phyloP scores from a whole-genome alignment of 169 alveolate species.

The Fabrea salina region DNA sequence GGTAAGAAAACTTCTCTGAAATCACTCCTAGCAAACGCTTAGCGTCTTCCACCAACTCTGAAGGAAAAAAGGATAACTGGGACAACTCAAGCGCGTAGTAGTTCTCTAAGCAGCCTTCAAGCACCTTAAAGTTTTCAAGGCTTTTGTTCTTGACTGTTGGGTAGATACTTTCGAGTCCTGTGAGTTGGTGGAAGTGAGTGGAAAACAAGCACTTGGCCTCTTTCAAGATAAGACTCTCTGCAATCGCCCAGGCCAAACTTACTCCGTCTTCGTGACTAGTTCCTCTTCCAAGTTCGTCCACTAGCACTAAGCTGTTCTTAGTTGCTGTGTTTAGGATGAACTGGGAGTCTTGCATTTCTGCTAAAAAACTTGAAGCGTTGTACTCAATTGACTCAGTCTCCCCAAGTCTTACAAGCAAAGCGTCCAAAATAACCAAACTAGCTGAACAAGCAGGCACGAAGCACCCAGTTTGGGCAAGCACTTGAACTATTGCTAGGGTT shows the following conservation, averaged over 20 bases:
- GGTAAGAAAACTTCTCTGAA: neutral
- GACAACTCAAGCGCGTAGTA: neutral
- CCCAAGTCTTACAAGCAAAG: conserved; percentile 6
- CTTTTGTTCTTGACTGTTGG: neutral
- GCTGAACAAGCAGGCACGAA: conserved; percentile 43
- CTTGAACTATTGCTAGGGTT: conserved; percentile 43
- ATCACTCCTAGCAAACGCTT: neutral
- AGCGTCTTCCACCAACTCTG: neutral
- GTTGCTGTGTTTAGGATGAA: neutral
- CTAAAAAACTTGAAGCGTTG: neutral
- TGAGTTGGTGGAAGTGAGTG: conserved; percentile 18
- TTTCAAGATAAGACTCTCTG: neutral
- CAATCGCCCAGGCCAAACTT: conserved; percentile 20
- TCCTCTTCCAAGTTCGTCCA: conserved; percentile 34
- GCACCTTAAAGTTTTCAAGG: neutral
- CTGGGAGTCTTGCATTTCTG: conserved; percentile 20
- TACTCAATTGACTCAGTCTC: conserved; percentile 18
- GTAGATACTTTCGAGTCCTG: neutral
- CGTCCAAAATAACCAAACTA: neutral
- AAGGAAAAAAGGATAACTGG: neutral
- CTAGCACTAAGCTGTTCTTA: neutral
- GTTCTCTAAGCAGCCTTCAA: neutral
- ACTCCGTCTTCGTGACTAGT: conserved; percentile 20
- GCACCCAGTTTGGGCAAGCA: conserved; percentile 52
- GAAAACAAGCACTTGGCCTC: neutral